These are phyloP conservation scores for Penicillium chermesinum DNA, from an alignment of 495 filamentous ascomycete genomes.

Conservation along the genomic window DNA sequence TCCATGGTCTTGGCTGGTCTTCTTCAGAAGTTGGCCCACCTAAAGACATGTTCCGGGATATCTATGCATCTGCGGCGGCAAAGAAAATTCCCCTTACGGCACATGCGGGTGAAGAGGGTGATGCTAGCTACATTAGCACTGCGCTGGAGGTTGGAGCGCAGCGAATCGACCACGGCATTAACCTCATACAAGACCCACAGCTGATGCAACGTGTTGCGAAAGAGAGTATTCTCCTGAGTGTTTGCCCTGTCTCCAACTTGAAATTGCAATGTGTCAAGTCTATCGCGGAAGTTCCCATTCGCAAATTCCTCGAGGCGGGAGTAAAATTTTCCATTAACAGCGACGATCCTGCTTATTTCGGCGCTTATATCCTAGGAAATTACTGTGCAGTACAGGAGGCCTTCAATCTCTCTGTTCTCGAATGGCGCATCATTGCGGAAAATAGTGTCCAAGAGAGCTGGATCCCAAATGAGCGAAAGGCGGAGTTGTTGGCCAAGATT, in stretches of 20 bases:
- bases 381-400: conserved; percentile 73
- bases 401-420: conserved; percentile 52
- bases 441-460: conserved; percentile 60
- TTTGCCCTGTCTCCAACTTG: conserved; percentile 73
- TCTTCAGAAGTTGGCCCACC: conserved; percentile 60
- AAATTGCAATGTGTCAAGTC: conserved; percentile 52
- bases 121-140: conserved; percentile 57
- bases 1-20: conserved; percentile 64
- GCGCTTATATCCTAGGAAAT: conserved; percentile 69
- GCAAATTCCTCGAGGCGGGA: conserved; percentile 58
- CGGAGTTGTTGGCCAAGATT: conserved; percentile 31
- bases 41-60: conserved; percentile 55
- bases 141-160: conserved; percentile 57
- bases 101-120: conserved; percentile 74
- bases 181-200: conserved; percentile 53
- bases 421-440: conserved; percentile 61
- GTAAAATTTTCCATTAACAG: conserved; percentile 67
- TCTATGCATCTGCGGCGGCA: conserved; percentile 50
- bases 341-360: conserved; percentile 80
- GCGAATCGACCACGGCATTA: conserved; percentile 71
- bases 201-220: conserved; percentile 55
- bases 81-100: conserved; percentile 56
- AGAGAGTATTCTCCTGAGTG: conserved; percentile 54
- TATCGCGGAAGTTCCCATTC: conserved; percentile 57
- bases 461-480: conserved; percentile 42